Conservation (phyloP, 2,329 filamentous ascomycete genomes). For the Aspergillus jensenii region DNA sequence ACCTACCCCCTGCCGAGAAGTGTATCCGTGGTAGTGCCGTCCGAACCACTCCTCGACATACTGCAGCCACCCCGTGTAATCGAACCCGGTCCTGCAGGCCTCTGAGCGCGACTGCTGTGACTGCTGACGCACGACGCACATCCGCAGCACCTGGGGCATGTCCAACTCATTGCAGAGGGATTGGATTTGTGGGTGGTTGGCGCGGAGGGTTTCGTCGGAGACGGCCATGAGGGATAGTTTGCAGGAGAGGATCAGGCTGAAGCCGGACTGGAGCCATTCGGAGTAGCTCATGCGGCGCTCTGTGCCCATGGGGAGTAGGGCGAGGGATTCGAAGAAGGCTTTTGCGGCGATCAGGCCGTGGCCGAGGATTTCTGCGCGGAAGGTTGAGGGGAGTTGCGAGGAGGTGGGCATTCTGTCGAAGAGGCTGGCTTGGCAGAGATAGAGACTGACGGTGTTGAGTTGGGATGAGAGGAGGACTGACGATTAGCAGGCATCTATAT, state of each 20-base stretch:
- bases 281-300: conserved; percentile 40
- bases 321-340: conserved; percentile 19
- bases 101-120: neutral
- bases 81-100: neutral
- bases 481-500: neutral
- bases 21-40: neutral
- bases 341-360: conserved; percentile 12
- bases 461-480: conserved; percentile 37
- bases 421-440: conserved; percentile 41
- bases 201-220: neutral
- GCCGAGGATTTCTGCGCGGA: conserved; percentile 14
- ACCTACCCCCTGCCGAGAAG: neutral
- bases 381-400: neutral
- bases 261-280: conserved; percentile 43
- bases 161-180: neutral
- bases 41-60: neutral
- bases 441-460: conserved; percentile 40
- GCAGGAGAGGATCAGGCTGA: conserved; percentile 19
- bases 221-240: conserved; percentile 9
- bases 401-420: conserved; percentile 16
- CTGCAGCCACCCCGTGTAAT: neutral
- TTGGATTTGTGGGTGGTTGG: neutral
- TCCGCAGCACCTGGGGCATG: neutral
- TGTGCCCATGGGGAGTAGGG: conserved; percentile 34
- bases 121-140: neutral